Base-by-base conservation (phyloP, 139 green algal genomes). In the Micractinium sp. region DNA sequence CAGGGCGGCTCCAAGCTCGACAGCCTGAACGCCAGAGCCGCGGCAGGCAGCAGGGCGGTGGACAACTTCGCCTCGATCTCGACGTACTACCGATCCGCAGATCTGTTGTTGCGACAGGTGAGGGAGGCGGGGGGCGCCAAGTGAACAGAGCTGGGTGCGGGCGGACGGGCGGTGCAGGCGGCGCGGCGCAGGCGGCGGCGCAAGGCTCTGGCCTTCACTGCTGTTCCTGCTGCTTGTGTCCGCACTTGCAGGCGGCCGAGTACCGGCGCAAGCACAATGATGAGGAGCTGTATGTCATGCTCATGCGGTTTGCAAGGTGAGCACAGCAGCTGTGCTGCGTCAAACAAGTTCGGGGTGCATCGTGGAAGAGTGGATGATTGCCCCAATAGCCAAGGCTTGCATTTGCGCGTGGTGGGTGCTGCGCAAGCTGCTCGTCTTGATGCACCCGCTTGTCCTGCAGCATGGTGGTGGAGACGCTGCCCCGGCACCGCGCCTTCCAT, bases 241-340 rank as follows among this genome's bases (percentile, higher is more conserved):
- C 73, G 35, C 38, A 53, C 18, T 33, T 92, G 29, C 91, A 98
- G 96, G 95, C 95, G 3, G 67, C 85, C 1, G 38, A 90, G 29
- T 98, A 98, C 90, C 79, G 95, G 15, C 36, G 1, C 38, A 56
- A 73, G 1, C 76, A 88, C 3, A 93, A 97, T 81, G 91, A 97
- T 7, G 92, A 95, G 47, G 94, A 98, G 89, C 91, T 95, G 39
- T 98, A 97, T 85, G 92, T 97, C 29, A 97, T 98, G 85, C 94
- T 98, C 0, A 89, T 98, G 90, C 93, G 96, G 0, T 94, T 95
- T 38, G 93, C 93, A 35, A 97, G 93, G 95, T 97, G 81, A 61
- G 76, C 36, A 23, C 74, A 3, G 41, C 47, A 56, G 47, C 47
- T 5, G 47, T 56, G 47, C 9, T 56, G 47, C 47, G 47, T 56